Conservation (phyloP, 306 rosid species). For the Trifolium pratense region DNA sequence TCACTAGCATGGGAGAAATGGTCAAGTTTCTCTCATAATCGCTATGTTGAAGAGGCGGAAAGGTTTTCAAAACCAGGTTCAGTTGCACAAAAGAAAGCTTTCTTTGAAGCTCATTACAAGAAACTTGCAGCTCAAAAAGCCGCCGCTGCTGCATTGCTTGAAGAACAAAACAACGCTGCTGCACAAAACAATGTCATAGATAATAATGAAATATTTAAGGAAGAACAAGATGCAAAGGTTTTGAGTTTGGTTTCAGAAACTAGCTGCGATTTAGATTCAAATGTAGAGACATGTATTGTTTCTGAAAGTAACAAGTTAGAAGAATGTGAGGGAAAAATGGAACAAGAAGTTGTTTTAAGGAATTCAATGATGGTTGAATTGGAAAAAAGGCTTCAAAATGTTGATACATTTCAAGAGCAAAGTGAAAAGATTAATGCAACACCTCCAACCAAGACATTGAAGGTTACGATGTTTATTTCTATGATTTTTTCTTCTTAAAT, state of each 20-base stretch:
- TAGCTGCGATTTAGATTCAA: slow-evolving; percentile 37
- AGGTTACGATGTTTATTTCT: slow-evolving; percentile 46
- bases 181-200: slow-evolving; percentile 37
- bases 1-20: slow-evolving; percentile 91
- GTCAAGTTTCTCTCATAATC: slow-evolving; percentile 83
- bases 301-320: slow-evolving; percentile 46
- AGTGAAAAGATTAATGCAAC: slow-evolving; percentile 51
- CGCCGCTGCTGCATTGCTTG: slow-evolving; percentile 73
- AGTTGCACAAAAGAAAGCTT: slow-evolving; percentile 97
- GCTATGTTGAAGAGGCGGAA: slow-evolving; percentile 96
- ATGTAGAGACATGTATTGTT: slow-evolving; percentile 36
- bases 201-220: slow-evolving; percentile 10
- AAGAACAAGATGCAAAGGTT: slow-evolving; percentile 46
- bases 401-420: slow-evolving; percentile 37
- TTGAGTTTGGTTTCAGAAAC: too few species aligned
- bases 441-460: slow-evolving; percentile 50
- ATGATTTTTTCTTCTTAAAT: not conserved
- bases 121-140: slow-evolving; percentile 82
- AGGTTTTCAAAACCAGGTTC: slow-evolving; percentile 80
- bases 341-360: slow-evolving; percentile 39
- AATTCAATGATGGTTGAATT: slow-evolving; percentile 50
- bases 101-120: slow-evolving; percentile 98
- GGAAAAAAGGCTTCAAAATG: slow-evolving; percentile 45
- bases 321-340: slow-evolving; percentile 40
- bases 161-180: slow-evolving; percentile 63